Evolutionary conservation across 2,329 filamentous ascomycete genomes (phyloP).

Genomic region (Lasiodiplodia hormozganensis): DNA sequence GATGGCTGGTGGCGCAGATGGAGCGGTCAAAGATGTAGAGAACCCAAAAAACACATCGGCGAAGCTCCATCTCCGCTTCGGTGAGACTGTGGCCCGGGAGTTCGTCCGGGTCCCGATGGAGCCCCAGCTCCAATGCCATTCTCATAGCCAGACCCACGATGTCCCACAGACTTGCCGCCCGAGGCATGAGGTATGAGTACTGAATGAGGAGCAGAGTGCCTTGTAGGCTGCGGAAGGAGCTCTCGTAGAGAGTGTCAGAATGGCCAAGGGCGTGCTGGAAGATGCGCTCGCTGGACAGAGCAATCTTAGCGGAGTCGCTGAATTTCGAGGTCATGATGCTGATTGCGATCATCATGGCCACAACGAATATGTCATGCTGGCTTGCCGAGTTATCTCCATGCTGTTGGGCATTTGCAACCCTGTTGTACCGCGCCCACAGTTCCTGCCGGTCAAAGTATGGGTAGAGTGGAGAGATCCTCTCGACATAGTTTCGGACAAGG

Average conservation of each 20-base stretch:
- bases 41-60: slow-evolving; percentile 24
- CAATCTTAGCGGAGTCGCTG: slow-evolving; percentile 26
- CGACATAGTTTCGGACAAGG: slow-evolving; percentile 22
- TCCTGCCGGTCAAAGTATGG: slow-evolving; percentile 20
- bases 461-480: slow-evolving; percentile 25
- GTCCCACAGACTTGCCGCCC: slow-evolving; percentile 24
- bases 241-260: slow-evolving; percentile 15
- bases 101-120: slow-evolving; percentile 27
- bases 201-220: slow-evolving; percentile 18
- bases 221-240: slow-evolving; percentile 19
- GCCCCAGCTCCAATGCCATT: slow-evolving; percentile 27
- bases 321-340: slow-evolving; percentile 29
- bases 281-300: slow-evolving; percentile 17
- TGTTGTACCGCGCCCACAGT: slow-evolving; percentile 12
- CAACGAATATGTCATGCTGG: slow-evolving; percentile 18
- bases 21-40: slow-evolving; percentile 28
- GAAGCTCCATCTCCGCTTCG: slow-evolving; percentile 10
- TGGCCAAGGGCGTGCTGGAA: slow-evolving; percentile 26
- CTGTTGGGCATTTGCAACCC: background rate
- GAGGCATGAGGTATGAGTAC: slow-evolving; percentile 28
- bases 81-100: slow-evolving; percentile 7
- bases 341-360: slow-evolving; percentile 28
- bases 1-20: slow-evolving; percentile 27
- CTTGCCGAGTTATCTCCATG: background rate
- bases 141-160: slow-evolving; percentile 21